Evolutionary conservation across 1,284 basidiomycete genomes (phyloP), one percentile per base, ranked within the genome.

Genomic region (Leccinum laetum): DNA sequence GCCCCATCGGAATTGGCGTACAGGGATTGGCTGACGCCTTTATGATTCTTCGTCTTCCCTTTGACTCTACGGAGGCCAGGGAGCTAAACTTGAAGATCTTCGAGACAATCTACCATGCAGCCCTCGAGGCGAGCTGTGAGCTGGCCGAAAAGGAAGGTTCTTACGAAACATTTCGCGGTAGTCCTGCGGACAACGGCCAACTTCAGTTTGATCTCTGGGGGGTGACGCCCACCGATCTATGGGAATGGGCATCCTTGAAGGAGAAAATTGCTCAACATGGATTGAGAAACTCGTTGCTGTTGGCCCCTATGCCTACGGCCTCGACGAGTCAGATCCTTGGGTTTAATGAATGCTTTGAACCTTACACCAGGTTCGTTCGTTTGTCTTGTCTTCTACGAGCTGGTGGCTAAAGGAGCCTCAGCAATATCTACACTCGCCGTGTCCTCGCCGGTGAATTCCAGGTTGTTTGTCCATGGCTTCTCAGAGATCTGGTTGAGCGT

Each of bases 371-470:
- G 91, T 75, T 58, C 26, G 64, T 75, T 58, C 29, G 64, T 55
- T 18, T 10, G 26, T 26, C 16, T 53, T 24, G 21, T 53, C 52
- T 41, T 13, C 4, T 46, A 26, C 3, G 29, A 24, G 41, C 63
- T 57, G 18, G 18, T 60, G 14, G 57, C 64, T 73, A 63, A 72
- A 64, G 18, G 59, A 49, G 41, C 52, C 65, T 24, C 63, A 95
- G 94, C 76, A 99, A 99, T 84, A 98, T 99, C 75, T 99, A 99
- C 81, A 96, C 97, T 61, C 95, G 98, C 66, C 95, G 98, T 76
- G 97, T 99, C n/a, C 90, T 99, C 56, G 96, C 98, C 49, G 98
- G 98, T 64, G 98, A 99, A 83, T 99, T 99, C 93, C 97, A 99
- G 80, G 89, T 99, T 68, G 97, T 99, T 68, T 98, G 96, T 83